A percentile compares a stretch with the other conserved stretches of the same genome.
Conservation (phyloP, 768 basidiomycete genomes). For the Xerocomellus chrysenteron region DNA sequence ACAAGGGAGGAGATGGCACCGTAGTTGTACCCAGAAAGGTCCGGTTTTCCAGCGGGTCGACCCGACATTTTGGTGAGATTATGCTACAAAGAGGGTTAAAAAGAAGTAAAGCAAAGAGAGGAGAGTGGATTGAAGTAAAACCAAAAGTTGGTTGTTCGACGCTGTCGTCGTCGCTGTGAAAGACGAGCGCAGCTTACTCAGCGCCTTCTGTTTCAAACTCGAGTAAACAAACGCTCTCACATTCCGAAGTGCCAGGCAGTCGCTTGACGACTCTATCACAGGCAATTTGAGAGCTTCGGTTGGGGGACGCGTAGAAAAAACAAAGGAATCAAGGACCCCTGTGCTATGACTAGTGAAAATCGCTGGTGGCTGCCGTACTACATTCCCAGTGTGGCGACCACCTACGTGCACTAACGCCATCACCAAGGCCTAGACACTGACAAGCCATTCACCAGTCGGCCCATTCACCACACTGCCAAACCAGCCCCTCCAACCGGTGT, state of each 20-base stretch:
- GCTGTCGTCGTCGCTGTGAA: conserved; percentile 12
- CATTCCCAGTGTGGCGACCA: too few relatives aligned
- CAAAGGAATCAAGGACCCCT: too few relatives aligned
- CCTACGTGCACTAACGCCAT: too few relatives aligned
- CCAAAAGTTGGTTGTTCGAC: conserved; percentile 1
- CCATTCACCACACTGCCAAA: neutral
- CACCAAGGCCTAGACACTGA: too few relatives aligned
- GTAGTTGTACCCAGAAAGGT: conserved; percentile 94
- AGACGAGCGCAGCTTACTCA: conserved; percentile 11
- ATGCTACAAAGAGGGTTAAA: conserved; percentile 4
- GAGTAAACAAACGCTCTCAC: conserved; percentile 11
- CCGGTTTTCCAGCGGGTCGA: conserved; percentile 55
- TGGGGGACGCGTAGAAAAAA: too few relatives aligned
- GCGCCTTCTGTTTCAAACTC: conserved; percentile 20
- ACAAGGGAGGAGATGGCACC: conserved; percentile 93
- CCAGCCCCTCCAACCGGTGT: neutral
- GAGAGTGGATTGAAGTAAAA: too few relatives aligned
- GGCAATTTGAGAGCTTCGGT: too few relatives aligned
- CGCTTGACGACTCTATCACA: too few relatives aligned
- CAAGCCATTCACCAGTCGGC: neutral
- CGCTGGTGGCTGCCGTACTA: too few relatives aligned
- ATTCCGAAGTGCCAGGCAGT: too few relatives aligned
- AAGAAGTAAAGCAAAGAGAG: neutral
- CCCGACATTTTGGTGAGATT: conserved; percentile 35
- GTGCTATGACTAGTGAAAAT: too few relatives aligned